A percentile compares a stretch with the other conserved stretches of the same genome.
Evolutionary conservation across 331 rosid genomes (phyloP).

Genomic region (Quercus tomentella): DNA sequence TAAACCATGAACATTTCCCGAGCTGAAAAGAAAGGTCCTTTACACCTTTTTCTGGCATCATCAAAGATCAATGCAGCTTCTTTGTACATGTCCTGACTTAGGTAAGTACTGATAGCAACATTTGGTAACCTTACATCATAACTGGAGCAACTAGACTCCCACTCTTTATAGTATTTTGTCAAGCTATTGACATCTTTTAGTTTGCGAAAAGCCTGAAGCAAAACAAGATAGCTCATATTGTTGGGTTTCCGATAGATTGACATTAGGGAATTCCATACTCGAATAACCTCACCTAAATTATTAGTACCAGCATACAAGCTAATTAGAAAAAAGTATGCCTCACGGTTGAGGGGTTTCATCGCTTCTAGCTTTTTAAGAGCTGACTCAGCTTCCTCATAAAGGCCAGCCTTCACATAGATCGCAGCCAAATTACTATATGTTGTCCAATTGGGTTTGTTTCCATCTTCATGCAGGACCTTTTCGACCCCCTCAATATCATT

Average conservation of each 20-base stretch:
- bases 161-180: slow-evolving; percentile 52
- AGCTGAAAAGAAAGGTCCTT: slow-evolving; percentile 46
- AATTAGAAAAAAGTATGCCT: slow-evolving; percentile 54
- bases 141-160: slow-evolving; percentile 52
- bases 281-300: slow-evolving; percentile 52
- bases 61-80: slow-evolving; percentile 58
- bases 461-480: slow-evolving; percentile 32
- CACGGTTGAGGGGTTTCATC: slow-evolving; percentile 33
- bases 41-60: slow-evolving; percentile 41
- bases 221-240: slow-evolving; percentile 50
- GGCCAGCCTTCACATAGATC: slow-evolving; percentile 57
- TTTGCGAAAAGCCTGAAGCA: slow-evolving; percentile 68
- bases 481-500: slow-evolving; percentile 52
- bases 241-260: slow-evolving; percentile 38
- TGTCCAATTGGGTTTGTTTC: slow-evolving; percentile 41
- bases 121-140: slow-evolving; percentile 51
- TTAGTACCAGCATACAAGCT: slow-evolving; percentile 62
- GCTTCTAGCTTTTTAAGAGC: slow-evolving; percentile 47
- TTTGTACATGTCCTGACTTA: slow-evolving; percentile 45
- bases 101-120: slow-evolving; percentile 45
- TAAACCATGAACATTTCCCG: slow-evolving; percentile 52
- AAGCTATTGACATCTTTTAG: slow-evolving; percentile 62
- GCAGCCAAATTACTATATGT: slow-evolving; percentile 68
- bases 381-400: slow-evolving; percentile 53
- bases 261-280: slow-evolving; percentile 63